These are phyloP conservation scores for Mycena galericulata DNA, from an alignment of 768 basidiomycete genomes.

Conservation along the genomic window DNA sequence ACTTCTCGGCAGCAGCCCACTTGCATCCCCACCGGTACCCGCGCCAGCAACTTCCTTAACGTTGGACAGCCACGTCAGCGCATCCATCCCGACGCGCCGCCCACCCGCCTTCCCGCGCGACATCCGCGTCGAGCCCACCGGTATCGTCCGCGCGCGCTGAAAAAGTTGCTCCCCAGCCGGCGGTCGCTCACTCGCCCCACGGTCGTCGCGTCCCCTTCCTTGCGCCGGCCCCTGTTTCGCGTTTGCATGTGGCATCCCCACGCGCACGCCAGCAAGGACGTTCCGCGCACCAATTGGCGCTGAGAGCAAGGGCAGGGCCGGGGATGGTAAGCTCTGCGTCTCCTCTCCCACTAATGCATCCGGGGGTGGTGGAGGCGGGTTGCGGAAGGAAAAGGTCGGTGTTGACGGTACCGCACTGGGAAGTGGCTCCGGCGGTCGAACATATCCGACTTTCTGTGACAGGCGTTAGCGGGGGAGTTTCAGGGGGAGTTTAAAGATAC, in stretches of 20 bases:
- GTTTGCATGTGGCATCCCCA: constrained; percentile 50
- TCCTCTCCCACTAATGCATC: constrained; percentile 26
- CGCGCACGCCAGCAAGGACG: constrained; percentile 79
- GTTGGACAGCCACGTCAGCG: constrained; percentile 78
- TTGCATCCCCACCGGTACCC: no score
- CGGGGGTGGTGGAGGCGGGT: constrained; percentile 52
- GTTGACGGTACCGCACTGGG: constrained; percentile 35
- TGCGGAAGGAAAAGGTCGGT: constrained; percentile 64
- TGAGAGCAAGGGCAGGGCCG: constrained; percentile 61
- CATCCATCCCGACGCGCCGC: constrained; percentile 69
- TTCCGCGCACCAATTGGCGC: constrained; percentile 75
- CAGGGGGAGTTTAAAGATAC: neutral
- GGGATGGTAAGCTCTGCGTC: neutral
- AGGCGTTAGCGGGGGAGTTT: constrained; percentile 16
- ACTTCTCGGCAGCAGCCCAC: constrained; percentile 55
- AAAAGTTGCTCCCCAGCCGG: neutral
- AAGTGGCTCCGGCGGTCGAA: constrained; percentile 39
- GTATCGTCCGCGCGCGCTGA: neutral
- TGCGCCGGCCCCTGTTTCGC: constrained; percentile 38
- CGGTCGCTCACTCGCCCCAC: no score
- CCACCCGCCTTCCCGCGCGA: constrained; percentile 60
- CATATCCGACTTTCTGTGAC: constrained; percentile 64
- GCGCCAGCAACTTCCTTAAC: constrained; percentile 66
- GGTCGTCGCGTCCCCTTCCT: constrained; percentile 32
- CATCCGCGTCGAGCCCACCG: constrained; percentile 26